phyloP scores from a whole-genome alignment of 768 basidiomycete genomes.

The Trametes meyenii region DNA sequence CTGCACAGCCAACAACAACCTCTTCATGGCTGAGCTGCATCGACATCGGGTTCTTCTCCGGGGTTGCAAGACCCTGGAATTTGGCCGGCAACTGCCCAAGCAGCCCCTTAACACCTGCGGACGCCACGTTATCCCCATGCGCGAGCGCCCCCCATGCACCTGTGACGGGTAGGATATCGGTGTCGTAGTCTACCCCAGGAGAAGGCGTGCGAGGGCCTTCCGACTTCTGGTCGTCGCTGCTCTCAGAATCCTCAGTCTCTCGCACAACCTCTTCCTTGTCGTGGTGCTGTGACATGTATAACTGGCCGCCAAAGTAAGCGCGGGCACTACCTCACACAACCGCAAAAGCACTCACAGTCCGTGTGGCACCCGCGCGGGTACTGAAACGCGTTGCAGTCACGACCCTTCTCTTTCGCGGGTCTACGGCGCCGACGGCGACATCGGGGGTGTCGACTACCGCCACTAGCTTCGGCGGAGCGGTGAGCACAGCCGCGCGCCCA shows the following conservation, averaged over 20 bases:
- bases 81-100: slow-evolving; percentile 64
- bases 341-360: slow-evolving; percentile 57
- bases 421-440: slow-evolving; percentile 87
- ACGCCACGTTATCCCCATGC: slow-evolving; percentile 36
- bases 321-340: neutral
- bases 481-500: slow-evolving; percentile 75
- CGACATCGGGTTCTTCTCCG: slow-evolving; percentile 94
- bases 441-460: slow-evolving; percentile 87
- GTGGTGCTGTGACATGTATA: slow-evolving; percentile 79
- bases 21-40: slow-evolving; percentile 92
- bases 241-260: slow-evolving; percentile 26
- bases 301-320: slow-evolving; percentile 42
- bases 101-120: slow-evolving; percentile 55
- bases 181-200: slow-evolving; percentile 61
- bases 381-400: slow-evolving; percentile 90
- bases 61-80: slow-evolving; percentile 78
- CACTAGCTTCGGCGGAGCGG: slow-evolving; percentile 81
- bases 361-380: slow-evolving; percentile 77
- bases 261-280: slow-evolving; percentile 46
- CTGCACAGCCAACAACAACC: slow-evolving; percentile 88
- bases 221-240: slow-evolving; percentile 24
- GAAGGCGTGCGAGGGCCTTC: slow-evolving; percentile 27
- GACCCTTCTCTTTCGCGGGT: slow-evolving; percentile 79
- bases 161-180: slow-evolving; percentile 62
- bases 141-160: slow-evolving; percentile 81